Percentiles rank a stretch among this genome's conserved stretches.
phyloP scores from a whole-genome alignment of 441 rosid species.

The Aleurites moluccanus region DNA sequence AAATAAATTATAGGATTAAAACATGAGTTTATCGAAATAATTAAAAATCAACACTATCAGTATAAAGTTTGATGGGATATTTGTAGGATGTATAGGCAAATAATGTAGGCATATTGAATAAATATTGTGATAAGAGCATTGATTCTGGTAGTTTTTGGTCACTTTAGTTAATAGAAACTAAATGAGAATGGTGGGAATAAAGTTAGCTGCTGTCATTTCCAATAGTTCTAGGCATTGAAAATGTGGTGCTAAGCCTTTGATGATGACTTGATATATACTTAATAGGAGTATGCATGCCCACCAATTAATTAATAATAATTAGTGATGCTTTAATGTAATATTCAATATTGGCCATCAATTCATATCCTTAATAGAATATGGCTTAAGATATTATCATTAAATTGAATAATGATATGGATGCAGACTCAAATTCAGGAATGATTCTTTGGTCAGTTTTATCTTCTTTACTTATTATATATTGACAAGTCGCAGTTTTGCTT shows the following conservation, averaged over 20 bases:
- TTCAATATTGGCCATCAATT: conserved; percentile 3
- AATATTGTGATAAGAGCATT: neutral
- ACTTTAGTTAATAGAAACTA: neutral
- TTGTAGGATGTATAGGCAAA: no score
- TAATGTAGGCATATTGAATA: no score
- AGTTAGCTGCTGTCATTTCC: neutral
- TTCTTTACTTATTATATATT: neutral
- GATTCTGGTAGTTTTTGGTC: neutral
- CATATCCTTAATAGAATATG: neutral
- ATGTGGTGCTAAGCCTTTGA: neutral
- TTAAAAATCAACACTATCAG: neutral
- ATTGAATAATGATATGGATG: conserved; percentile 4
- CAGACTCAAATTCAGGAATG: neutral
- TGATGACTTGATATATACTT: neutral
- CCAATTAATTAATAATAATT: neutral
- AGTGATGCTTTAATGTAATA: neutral
- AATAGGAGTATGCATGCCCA: neutral
- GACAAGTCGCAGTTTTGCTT: neutral
- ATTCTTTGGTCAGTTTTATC: neutral
- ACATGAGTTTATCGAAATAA: no score
- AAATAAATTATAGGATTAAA: no score
- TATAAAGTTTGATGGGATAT: neutral
- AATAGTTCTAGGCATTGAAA: neutral
- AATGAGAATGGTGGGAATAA: neutral
- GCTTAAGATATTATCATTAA: conserved; percentile 1